Evolutionary conservation across 2,329 filamentous ascomycete genomes (phyloP).

Genomic region (Nemania sp.): DNA sequence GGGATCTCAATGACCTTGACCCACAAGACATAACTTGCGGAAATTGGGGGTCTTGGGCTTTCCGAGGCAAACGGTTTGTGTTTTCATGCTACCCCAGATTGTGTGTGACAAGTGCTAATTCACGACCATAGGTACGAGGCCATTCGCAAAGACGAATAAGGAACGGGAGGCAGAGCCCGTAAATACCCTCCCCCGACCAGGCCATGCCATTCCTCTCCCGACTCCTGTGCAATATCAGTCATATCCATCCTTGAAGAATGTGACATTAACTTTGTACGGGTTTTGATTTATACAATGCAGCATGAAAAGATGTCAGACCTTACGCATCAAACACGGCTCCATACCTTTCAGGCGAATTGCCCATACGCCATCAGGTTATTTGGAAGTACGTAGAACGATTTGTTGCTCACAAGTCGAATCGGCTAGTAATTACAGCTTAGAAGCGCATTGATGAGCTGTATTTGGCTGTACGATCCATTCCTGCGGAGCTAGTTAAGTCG

Average conservation of each 20-base stretch:
- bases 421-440: too few species aligned
- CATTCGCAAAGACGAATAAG: slow-evolving; percentile 53
- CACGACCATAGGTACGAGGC: slow-evolving; percentile 60
- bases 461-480: too few species aligned
- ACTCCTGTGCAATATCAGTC: not conserved
- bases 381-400: too few species aligned
- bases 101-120: slow-evolving; percentile 39
- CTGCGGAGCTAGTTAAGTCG: too few species aligned
- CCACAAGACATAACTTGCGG: slow-evolving; percentile 92
- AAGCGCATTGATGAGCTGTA: too few species aligned
- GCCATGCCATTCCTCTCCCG: not conserved
- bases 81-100: slow-evolving; percentile 6
- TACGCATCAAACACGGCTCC: not conserved
- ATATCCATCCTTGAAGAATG: not conserved
- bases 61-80: slow-evolving; percentile 89
- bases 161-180: not conserved
- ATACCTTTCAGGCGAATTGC: too few species aligned
- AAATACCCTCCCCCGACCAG: not conserved
- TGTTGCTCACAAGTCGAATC: too few species aligned
- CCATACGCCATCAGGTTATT: too few species aligned
- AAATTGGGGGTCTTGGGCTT: slow-evolving; percentile 97
- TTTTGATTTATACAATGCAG: not conserved
- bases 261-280: not conserved
- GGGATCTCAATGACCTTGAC: slow-evolving; percentile 96
- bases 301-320: not conserved